Evolutionary conservation across 2,329 filamentous ascomycete species (phyloP).

Genomic region (Epichloe glyceriae): DNA sequence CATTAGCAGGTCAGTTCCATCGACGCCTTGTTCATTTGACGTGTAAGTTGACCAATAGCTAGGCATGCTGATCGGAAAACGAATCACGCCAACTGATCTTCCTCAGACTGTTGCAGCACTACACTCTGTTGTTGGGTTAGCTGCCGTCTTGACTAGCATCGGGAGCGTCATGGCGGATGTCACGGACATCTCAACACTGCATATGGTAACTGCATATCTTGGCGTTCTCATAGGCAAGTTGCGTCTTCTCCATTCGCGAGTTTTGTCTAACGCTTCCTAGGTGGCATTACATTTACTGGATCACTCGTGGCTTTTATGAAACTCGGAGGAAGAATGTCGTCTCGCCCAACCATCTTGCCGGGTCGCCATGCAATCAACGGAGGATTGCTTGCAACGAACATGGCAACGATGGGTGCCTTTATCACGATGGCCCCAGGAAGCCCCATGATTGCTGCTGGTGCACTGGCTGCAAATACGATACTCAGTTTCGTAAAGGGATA

Average conservation of each 20-base stretch:
- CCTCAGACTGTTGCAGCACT: conserved; percentile 82
- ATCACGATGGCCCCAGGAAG: conserved; percentile 69
- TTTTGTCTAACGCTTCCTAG: conserved; percentile 14
- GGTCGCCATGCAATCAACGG: conserved; percentile 67
- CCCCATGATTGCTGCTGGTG: conserved; percentile 65
- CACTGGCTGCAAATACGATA: conserved; percentile 60
- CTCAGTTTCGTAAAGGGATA: conserved; percentile 78
- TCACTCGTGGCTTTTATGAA: conserved; percentile 85
- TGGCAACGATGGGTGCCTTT: conserved; percentile 75
- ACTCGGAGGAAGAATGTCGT: conserved; percentile 70
- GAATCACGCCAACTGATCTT: conserved; percentile 77
- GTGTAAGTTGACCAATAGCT: conserved; percentile 7
- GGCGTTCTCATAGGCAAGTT: conserved; percentile 63
- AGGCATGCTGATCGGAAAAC: conserved; percentile 65
- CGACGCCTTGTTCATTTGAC: conserved; percentile 3
- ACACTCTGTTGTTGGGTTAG: conserved; percentile 81
- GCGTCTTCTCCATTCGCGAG: background rate
- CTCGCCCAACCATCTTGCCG: conserved; percentile 57
- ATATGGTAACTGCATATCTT: conserved; percentile 75
- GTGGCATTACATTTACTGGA: conserved; percentile 80
- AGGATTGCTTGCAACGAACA: conserved; percentile 60
- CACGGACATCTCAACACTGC: conserved; percentile 58
- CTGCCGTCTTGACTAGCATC: conserved; percentile 77
- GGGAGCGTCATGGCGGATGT: conserved; percentile 71
- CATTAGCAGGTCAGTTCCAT: conserved; percentile 38